phyloP scores from a whole-genome alignment of 2,329 filamentous ascomycete species.

The Alternaria brassicae region DNA sequence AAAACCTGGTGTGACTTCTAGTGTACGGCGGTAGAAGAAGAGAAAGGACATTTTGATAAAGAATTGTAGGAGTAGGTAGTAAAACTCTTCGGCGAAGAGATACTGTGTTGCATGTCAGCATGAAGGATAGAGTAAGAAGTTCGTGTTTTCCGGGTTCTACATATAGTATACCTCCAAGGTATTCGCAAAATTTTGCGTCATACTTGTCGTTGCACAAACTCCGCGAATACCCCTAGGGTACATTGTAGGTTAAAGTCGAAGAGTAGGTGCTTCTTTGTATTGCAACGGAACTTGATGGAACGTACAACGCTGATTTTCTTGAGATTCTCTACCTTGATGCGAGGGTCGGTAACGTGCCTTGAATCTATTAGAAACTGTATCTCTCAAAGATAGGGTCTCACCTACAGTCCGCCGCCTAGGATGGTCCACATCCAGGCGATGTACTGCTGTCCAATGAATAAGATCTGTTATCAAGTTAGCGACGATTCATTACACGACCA shows the following conservation, averaged over 20 bases:
- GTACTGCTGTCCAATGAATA: neutral
- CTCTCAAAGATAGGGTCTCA: neutral
- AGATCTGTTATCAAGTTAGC: neutral
- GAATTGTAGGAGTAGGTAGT: neutral
- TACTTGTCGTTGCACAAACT: neutral
- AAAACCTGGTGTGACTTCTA: neutral
- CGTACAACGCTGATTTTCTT: neutral
- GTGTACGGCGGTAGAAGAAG: neutral
- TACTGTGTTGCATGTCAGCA: neutral
- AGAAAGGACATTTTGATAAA: neutral
- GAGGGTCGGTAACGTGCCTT: slow-evolving; percentile 1
- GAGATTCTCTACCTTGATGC: neutral
- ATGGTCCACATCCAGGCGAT: slow-evolving; percentile 1
- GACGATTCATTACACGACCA: neutral
- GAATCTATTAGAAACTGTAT: neutral
- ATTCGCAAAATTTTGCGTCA: neutral
- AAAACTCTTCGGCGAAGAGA: slow-evolving; percentile 2
- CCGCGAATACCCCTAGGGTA: neutral
- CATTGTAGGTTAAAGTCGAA: neutral
- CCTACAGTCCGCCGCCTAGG: neutral
- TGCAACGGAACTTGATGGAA: neutral
- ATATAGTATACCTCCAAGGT: no score
- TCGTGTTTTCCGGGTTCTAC: neutral
- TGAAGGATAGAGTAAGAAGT: neutral
- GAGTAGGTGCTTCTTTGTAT: neutral